Conservation (phyloP, 2,329 filamentous ascomycete species). For the Bipolaris sorokiniana region DNA sequence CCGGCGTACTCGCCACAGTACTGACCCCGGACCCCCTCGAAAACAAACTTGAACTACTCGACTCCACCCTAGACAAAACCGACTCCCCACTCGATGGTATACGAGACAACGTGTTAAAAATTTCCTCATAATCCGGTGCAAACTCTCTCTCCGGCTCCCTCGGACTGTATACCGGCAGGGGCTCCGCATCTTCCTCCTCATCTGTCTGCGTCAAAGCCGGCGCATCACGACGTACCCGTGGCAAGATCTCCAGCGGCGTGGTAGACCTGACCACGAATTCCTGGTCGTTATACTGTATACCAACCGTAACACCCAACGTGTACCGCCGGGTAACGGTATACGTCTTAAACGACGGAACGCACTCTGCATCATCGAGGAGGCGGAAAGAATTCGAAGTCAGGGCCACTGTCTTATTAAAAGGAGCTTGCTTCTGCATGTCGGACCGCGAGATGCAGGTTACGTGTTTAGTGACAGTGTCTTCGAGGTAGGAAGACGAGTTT, state of each 20-base stretch:
- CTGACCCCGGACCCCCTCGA: conserved; percentile 15
- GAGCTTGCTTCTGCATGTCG: conserved; percentile 29
- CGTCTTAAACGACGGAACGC: conserved; percentile 45
- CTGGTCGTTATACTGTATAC: conserved; percentile 36
- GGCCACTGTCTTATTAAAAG: conserved; percentile 26
- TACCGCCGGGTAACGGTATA: conserved; percentile 44
- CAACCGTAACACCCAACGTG: conserved; percentile 33
- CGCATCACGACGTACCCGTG: conserved; percentile 26
- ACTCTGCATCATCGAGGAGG: conserved; percentile 42
- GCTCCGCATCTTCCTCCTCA: conserved; percentile 36
- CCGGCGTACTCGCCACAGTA: conserved; percentile 17
- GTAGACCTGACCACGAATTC: conserved; percentile 35
- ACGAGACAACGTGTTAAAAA: conserved; percentile 29
- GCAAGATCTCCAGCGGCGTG: conserved; percentile 40
- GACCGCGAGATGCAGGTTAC: conserved; percentile 40
- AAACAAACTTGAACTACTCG: conserved; percentile 24
- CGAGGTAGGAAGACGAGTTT: conserved; percentile 28
- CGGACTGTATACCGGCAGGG: conserved; percentile 39
- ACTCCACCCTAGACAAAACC: conserved; percentile 13
- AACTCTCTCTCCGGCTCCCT: conserved; percentile 37
- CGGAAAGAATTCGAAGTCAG: conserved; percentile 41
- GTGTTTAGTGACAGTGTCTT: conserved; percentile 40
- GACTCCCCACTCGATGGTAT: conserved; percentile 22
- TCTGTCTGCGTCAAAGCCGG: conserved; percentile 14
- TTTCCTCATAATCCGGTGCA: conserved; percentile 41